Percentiles rank a stretch among this genome's conserved stretches.
Conservation (phyloP, 768 basidiomycete species). For the Russula lepida region DNA sequence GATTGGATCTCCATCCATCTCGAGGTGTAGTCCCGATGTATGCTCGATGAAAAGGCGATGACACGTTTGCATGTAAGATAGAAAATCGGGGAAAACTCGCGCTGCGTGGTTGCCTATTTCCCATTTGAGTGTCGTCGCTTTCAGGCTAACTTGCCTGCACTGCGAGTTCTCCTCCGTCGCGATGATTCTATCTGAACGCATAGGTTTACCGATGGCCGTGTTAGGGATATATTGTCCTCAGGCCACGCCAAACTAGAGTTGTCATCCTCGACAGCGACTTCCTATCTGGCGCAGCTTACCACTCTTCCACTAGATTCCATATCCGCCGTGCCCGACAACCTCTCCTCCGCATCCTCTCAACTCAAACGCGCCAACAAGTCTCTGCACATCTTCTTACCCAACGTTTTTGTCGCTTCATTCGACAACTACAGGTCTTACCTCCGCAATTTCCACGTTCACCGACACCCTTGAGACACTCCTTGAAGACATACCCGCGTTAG, state of each 20-base stretch:
- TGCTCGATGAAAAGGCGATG: no score
- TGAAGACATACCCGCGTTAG: slow-evolving; percentile 66
- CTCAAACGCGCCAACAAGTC: slow-evolving; percentile 77
- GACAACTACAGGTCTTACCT: slow-evolving; percentile 64
- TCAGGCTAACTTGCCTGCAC: no score
- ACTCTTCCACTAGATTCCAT: slow-evolving; percentile 59
- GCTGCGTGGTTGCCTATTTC: no score
- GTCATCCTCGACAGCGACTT: slow-evolving; percentile 24
- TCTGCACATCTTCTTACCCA: slow-evolving; percentile 86
- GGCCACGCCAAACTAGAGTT: slow-evolving; percentile 16
- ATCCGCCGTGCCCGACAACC: slow-evolving; percentile 60
- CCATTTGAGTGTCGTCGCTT: no score
- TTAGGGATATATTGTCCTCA: slow-evolving; percentile 4
- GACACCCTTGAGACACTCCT: slow-evolving; percentile 65
- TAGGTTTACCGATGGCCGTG: no score
- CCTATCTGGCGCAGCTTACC: slow-evolving; percentile 60
- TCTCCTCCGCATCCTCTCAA: slow-evolving; percentile 79
- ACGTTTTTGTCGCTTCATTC: slow-evolving; percentile 86
- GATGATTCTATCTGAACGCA: no score
- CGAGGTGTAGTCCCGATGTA: no score
- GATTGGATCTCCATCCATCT: no score
- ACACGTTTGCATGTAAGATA: no score
- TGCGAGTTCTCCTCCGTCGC: no score
- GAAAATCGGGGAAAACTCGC: no score
- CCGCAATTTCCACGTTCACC: slow-evolving; percentile 67